A percentile compares a stretch with the other conserved stretches of the same genome.
Conservation (phyloP, 805 yeast genomes). For the Candida parachauliodes region DNA sequence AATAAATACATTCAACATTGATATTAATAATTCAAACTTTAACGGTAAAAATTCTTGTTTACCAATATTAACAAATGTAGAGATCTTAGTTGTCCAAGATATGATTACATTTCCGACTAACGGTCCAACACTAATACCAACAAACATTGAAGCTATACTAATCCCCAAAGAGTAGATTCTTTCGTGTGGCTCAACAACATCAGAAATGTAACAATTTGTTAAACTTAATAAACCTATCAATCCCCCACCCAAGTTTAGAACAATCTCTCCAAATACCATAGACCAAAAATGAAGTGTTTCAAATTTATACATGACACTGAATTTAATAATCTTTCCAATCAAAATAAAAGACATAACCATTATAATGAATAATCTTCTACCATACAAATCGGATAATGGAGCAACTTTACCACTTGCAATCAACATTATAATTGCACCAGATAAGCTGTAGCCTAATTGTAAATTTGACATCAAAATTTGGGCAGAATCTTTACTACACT, state of each 20-base stretch:
- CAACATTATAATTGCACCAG: slow-evolving; percentile 44
- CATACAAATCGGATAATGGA: slow-evolving; percentile 33
- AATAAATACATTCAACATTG: slow-evolving; percentile 28
- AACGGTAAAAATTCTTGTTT: slow-evolving; percentile 30
- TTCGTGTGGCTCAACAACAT: slow-evolving; percentile 60
- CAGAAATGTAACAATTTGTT: slow-evolving; percentile 68
- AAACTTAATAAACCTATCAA: slow-evolving; percentile 51
- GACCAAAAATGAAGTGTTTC: slow-evolving; percentile 27
- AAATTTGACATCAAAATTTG: slow-evolving; percentile 45
- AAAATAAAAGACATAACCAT: slow-evolving; percentile 16
- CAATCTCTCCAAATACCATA: slow-evolving; percentile 41
- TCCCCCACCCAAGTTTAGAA: slow-evolving; percentile 64
- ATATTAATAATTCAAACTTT: slow-evolving; percentile 27
- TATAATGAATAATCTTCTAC: slow-evolving; percentile 30
- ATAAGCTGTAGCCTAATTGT: slow-evolving; percentile 41
- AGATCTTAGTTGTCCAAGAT: slow-evolving; percentile 7
- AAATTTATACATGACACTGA: slow-evolving; percentile 22
- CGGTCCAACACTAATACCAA: slow-evolving; percentile 67
- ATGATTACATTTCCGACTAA: slow-evolving; percentile 43
- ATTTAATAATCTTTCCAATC: slow-evolving; percentile 21
- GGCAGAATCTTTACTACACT: slow-evolving; percentile 30
- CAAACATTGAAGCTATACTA: slow-evolving; percentile 53
- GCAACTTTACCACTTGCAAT: slow-evolving; percentile 54
- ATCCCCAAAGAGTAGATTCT: slow-evolving; percentile 59
- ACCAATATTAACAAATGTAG: slow-evolving; percentile 13